These are phyloP conservation scores for Aspergillus piperis DNA, from an alignment of 2,329 filamentous ascomycete genomes.

Conservation along the genomic window DNA sequence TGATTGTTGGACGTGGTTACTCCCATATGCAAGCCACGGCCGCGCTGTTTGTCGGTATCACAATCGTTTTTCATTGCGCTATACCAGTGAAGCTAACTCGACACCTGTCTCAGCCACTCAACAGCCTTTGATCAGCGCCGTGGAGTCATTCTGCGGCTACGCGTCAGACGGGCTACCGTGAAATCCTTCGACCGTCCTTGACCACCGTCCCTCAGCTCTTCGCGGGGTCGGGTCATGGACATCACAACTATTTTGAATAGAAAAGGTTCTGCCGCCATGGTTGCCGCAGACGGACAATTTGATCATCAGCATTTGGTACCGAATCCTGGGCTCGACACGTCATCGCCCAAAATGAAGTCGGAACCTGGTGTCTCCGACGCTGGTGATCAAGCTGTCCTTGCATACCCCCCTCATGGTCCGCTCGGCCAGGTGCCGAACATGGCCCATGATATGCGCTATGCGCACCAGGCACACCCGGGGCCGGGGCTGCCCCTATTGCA, in stretches of 20 bases:
- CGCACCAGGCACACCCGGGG: constrained; percentile 54
- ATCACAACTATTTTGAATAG: constrained; percentile 55
- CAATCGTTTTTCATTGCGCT: background rate
- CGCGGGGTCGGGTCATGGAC: constrained; percentile 50
- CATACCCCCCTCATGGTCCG: constrained; percentile 59
- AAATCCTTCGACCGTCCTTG: constrained; percentile 32
- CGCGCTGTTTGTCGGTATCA: background rate
- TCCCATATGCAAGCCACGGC: background rate
- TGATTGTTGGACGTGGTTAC: background rate
- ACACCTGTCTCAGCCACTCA: background rate
- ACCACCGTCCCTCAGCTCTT: constrained; percentile 32
- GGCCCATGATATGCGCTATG: constrained; percentile 56
- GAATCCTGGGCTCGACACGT: constrained; percentile 40
- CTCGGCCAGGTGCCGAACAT: constrained; percentile 54
- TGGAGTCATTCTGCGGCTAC: constrained; percentile 19
- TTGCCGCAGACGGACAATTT: constrained; percentile 45
- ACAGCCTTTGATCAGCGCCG: constrained; percentile 8
- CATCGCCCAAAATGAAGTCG: constrained; percentile 59
- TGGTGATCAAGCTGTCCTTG: constrained; percentile 58
- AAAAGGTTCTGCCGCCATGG: constrained; percentile 49
- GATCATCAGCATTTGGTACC: constrained; percentile 50
- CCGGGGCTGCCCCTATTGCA: constrained; percentile 57
- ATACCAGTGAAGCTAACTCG: background rate
- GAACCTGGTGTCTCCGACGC: constrained; percentile 60
- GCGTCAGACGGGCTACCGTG: constrained; percentile 17